phyloP scores from a whole-genome alignment of 2,329 filamentous ascomycete genomes.

The Calonectria fujianensis region DNA sequence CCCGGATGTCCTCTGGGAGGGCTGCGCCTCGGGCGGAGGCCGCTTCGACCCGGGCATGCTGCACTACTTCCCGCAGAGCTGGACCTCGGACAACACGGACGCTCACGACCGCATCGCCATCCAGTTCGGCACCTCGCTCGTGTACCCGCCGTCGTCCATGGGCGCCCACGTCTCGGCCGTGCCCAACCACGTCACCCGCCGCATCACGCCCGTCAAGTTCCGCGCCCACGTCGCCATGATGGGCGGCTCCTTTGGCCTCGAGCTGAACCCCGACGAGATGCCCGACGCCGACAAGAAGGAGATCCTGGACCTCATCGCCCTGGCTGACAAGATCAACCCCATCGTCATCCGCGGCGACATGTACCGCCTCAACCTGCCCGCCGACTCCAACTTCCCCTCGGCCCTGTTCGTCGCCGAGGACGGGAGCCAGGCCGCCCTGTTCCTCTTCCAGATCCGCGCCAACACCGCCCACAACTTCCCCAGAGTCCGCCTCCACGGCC shows the following conservation, averaged over 20 bases:
- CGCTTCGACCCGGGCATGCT: slow-evolving; percentile 79
- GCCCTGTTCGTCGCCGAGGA: slow-evolving; percentile 75
- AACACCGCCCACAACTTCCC: slow-evolving; percentile 71
- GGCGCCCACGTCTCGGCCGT: slow-evolving; percentile 78
- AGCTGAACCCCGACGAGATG: slow-evolving; percentile 75
- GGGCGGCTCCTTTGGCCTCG: slow-evolving; percentile 80
- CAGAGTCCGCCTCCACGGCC: slow-evolving; percentile 72
- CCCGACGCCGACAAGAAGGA: slow-evolving; percentile 69
- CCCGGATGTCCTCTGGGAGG: slow-evolving; percentile 79
- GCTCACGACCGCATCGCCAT: slow-evolving; percentile 76
- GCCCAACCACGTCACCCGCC: slow-evolving; percentile 74
- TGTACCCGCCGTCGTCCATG: slow-evolving; percentile 78
- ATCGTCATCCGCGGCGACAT: slow-evolving; percentile 75
- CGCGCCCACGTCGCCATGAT: slow-evolving; percentile 81
- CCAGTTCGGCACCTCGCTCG: slow-evolving; percentile 78
- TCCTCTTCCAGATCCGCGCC: slow-evolving; percentile 76
- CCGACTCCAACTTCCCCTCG: slow-evolving; percentile 77
- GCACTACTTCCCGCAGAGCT: slow-evolving; percentile 79
- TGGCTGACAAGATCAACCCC: slow-evolving; percentile 75
- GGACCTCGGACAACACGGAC: slow-evolving; percentile 81
- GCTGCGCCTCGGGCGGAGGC: slow-evolving; percentile 79
- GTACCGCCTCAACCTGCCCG: slow-evolving; percentile 75
- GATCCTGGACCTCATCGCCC: slow-evolving; percentile 72
- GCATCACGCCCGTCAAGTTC: slow-evolving; percentile 74
- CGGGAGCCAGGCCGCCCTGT: slow-evolving; percentile 70